Evolutionary conservation across 2,329 filamentous ascomycete genomes (phyloP).

Genomic region (Xylariales sp.): DNA sequence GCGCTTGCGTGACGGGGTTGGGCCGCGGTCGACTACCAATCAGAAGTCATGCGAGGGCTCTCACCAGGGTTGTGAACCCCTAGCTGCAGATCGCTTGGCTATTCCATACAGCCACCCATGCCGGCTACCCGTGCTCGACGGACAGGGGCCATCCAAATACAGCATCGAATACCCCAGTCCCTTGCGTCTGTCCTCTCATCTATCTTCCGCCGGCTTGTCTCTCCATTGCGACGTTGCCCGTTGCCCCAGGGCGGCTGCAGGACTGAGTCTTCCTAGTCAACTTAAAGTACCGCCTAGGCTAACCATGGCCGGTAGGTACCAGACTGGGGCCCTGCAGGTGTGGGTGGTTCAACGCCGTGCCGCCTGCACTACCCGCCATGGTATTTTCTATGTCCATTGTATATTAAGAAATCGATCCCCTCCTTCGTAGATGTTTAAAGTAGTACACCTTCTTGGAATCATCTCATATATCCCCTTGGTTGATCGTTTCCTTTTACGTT

Average conservation of each 20-base stretch:
- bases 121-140: conserved; percentile 6
- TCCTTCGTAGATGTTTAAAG: conserved; percentile 16
- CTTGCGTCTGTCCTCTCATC: conserved; percentile 4
- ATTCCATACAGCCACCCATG: conserved; percentile 20
- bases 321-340: conserved; percentile 15
- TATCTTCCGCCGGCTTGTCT: conserved; percentile 5
- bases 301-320: conserved; percentile 5
- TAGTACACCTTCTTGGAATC: conserved; percentile 17
- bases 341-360: conserved; percentile 5
- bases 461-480: conserved; percentile 13
- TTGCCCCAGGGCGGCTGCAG: conserved; percentile 13
- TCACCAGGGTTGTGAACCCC: conserved; percentile 18
- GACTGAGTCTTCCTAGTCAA: not conserved
- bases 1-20: conserved; percentile 22
- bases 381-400: conserved; percentile 1
- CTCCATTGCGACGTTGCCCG: conserved; percentile 6
- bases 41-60: conserved; percentile 10
- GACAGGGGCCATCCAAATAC: conserved; percentile 8
- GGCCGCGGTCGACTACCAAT: conserved; percentile 14
- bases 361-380: not conserved
- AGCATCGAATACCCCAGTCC: conserved; percentile 4
- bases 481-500: conserved; percentile 24
- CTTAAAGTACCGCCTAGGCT: not conserved
- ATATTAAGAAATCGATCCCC: conserved; percentile 13
- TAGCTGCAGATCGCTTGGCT: conserved; percentile 28